Base-by-base conservation (phyloP, 306 rosid species). In the Medicago lupulina region DNA sequence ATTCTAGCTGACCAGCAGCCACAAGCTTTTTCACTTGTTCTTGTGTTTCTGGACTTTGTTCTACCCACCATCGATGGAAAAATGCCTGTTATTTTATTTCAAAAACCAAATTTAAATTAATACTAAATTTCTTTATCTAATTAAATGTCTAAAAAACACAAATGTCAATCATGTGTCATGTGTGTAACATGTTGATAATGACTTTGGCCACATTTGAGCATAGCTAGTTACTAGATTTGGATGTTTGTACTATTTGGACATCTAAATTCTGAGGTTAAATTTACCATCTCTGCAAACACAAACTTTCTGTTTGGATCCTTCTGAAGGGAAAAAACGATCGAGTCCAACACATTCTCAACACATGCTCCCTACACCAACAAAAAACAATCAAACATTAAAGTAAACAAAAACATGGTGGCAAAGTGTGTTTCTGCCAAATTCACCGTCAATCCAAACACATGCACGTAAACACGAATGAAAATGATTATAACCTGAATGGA, bases 251-350 rank as follows among this genome's bases (percentile, higher is more conserved):
- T 0, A 31, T 31, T 54, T 0, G 60, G 9, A 57, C 21, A 57
- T 51, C 12, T n/a, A 51, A 51, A 1, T 9, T 58, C 8, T 21
- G 15, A 74, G 73, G 66, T 40, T 39, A 41, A 7, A 14, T 82
- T 86, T 87, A 94, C 98, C 87, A 90, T 90, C 79, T 94, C 98
- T 1, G 80, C 97, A 75, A 85, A 94, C 54, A 91, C 86, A 82
- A 94, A 91, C 78, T 88, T 94, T 83, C 98, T 83, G 51, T 88
- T 94, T 4, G 95, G 88, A 75, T 94, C 91, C 39, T 83, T 94
- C 16, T 43, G 83, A 89, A 94, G 88, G 10, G 98, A 88, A 21
- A 41, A 76, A 54, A 94, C 88, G 75, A 91, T 88, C 0, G 98
- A 91, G 71, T 94, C 93, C 79, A 94, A 87, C 65, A 87, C 90